Base-by-base conservation (phyloP, 2,329 filamentous ascomycete genomes). In the Alternaria viburni region DNA sequence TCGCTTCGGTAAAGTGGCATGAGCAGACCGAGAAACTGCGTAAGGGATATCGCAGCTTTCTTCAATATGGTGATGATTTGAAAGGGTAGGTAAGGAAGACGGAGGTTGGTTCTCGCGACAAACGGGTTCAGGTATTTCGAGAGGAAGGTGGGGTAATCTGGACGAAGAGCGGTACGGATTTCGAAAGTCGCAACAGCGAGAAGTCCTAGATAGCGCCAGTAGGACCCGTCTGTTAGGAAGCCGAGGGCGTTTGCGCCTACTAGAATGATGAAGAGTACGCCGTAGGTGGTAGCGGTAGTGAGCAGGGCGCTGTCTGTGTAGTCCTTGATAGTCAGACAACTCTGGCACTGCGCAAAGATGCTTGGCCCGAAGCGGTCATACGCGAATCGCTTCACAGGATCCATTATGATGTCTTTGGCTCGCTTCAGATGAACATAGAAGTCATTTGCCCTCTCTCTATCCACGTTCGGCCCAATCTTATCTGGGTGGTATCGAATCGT, bases 321-420 rank as follows among this genome's bases (percentile, higher is more conserved):
- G 77, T 97, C 94, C 63, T 86, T 86, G 59, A 92, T 82, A 0
- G 91, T 92, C 57, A 85, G 82, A 80, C 89, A 91, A 67, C 87
- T 84, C 67, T 86, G 83, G 58, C 77, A 79, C 32, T 73, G 69
- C 44, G 79, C 77, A 12, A 90, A 79, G 19, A 94, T 85, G 26
- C 88, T 88, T 1, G 92, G 90, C 73, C 94, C 95, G 72, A 90
- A 91, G 19, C 85, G 81, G 74, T 99, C 96, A 80, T 98, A 99
- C 9, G 91, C 90, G 50, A 87, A 88, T 59, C 93, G 90, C 80
- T 92, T 96, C 19, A 83, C 80, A 0, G 94, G 91, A 77, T 97
- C 89, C 62, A 92, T 92, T 45, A 99, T 88, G 50, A 98, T 90
- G 70, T 98, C 96, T 74, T 93, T 88, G 6, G 93, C 93, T 49